These are phyloP conservation scores for Elongisporangium prolatum DNA, from an alignment of 352 stramenopile genomes.

Conservation along the genomic window DNA sequence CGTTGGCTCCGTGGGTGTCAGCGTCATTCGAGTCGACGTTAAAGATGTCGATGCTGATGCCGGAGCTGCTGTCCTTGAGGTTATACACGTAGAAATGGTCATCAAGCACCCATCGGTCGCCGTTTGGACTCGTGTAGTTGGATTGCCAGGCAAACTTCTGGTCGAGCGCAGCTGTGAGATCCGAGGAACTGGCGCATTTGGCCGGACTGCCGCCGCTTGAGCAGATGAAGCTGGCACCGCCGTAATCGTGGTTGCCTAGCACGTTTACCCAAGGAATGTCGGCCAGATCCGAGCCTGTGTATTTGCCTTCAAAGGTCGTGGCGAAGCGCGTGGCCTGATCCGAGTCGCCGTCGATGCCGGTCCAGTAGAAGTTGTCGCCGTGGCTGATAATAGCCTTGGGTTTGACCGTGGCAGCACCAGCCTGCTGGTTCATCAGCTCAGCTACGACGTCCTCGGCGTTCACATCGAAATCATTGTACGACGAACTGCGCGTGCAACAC, in stretches of 20 bases:
- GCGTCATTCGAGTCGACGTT: conserved; percentile 59
- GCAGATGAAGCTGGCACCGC: conserved; percentile 55
- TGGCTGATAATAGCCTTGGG: conserved; percentile 62
- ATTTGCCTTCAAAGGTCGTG: conserved; percentile 54
- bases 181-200: conserved; percentile 19
- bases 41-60: conserved; percentile 53
- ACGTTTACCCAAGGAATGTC: conserved; percentile 58
- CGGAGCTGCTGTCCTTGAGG: conserved; percentile 29
- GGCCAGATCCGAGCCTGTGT: conserved; percentile 38
- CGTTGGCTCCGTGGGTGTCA: conserved; percentile 34
- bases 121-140: conserved; percentile 43
- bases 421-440: conserved; percentile 58
- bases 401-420: conserved; percentile 20
- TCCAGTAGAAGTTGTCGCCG: conserved; percentile 72
- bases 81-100: conserved; percentile 55
- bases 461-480: conserved; percentile 58
- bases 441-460: conserved; percentile 62
- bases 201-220: conserved; percentile 22
- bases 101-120: conserved; percentile 47
- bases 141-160: conserved; percentile 45
- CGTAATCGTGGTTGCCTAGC: conserved; percentile 72
- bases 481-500: conserved; percentile 61
- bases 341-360: conserved; percentile 36
- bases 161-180: conserved; percentile 18
- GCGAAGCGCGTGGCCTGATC: conserved; percentile 46